Conservation (phyloP, 116 monocot genomes). For the Iris pallida region DNA sequence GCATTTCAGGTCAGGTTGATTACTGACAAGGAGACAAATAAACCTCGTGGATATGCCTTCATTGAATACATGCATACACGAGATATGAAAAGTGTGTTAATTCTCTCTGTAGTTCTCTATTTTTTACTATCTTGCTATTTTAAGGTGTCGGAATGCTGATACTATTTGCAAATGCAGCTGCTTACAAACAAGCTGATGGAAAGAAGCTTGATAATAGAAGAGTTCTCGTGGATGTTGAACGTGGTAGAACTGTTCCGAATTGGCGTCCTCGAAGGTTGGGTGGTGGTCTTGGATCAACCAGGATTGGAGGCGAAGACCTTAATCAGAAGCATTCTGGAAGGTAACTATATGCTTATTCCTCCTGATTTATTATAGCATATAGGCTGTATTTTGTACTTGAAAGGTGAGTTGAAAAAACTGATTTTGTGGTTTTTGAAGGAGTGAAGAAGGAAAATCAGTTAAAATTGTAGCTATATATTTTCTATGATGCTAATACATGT, state of each 20-base stretch:
- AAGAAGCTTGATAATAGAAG: constrained; percentile 83
- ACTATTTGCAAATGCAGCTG: constrained; percentile 44
- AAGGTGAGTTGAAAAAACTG: no score
- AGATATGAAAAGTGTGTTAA: constrained; percentile 86
- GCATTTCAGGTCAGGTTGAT: constrained; percentile 68
- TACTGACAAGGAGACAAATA: constrained; percentile 68
- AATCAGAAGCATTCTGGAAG: constrained; percentile 76
- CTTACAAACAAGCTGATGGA: constrained; percentile 99
- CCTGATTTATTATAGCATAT: no score
- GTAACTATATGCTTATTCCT: constrained; percentile 16
- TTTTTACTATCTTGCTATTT: no score
- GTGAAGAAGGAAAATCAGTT: no score
- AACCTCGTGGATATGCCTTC: constrained; percentile 96
- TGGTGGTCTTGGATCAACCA: constrained; percentile 76
- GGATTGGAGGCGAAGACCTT: constrained; percentile 82
- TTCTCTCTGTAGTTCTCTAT: no score
- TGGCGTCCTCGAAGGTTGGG: constrained; percentile 67
- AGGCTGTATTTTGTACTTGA: no score
- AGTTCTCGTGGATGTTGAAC: constrained; percentile 96
- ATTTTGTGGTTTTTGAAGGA: no score
- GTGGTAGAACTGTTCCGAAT: constrained; percentile 95
- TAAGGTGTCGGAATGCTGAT: no score
- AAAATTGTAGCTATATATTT: no score
- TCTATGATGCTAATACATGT: no score
- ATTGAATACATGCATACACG: constrained; percentile 91